Evolutionary conservation across 148 eudicot genomes (phyloP).

Genomic region (Fagopyrum esculentum): DNA sequence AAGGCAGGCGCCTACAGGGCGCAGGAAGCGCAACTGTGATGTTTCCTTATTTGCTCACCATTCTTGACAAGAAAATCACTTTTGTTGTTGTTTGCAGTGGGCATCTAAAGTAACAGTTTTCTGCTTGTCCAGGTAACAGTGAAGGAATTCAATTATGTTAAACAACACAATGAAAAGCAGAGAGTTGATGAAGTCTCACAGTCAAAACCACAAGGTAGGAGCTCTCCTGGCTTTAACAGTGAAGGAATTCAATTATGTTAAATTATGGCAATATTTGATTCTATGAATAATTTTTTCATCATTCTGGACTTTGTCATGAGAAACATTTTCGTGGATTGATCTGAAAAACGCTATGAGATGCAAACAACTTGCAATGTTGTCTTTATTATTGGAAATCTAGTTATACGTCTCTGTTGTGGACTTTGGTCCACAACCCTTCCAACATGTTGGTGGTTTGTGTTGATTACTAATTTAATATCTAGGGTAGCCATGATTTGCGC

Average conservation of each 20-base stretch:
- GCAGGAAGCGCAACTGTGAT: neutral
- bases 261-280: too few relatives aligned
- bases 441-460: neutral
- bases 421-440: neutral
- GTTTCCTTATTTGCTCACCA: neutral
- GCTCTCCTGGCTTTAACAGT: neutral
- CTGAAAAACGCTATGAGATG: neutral
- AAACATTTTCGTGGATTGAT: neutral
- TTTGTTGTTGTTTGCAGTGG: neutral
- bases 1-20: too few relatives aligned
- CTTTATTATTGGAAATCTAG: neutral
- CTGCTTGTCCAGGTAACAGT: conserved; percentile 32
- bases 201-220: conserved; percentile 22
- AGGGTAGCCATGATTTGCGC: neutral
- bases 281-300: neutral
- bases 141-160: conserved; percentile 51
- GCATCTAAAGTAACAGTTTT: neutral
- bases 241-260: too few relatives aligned
- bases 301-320: neutral
- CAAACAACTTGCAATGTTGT: neutral
- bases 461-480: neutral
- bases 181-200: conserved; percentile 11
- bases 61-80: neutral
- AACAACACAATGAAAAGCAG: conserved; percentile 23
- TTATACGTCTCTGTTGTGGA: neutral